phyloP scores from a whole-genome alignment of 441 rosid species.

The Melastoma candidum region DNA sequence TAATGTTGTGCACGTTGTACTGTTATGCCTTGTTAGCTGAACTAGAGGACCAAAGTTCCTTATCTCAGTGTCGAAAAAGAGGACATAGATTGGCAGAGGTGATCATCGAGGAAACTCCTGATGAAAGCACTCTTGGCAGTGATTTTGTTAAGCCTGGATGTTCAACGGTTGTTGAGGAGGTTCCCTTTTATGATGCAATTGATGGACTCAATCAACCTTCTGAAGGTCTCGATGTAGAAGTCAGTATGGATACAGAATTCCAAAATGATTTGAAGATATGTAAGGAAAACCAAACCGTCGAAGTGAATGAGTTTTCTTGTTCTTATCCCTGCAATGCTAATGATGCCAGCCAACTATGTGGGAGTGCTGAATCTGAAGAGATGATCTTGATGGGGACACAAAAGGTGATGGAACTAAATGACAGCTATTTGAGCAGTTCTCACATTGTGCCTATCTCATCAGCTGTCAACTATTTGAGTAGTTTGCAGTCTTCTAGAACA shows the following conservation, averaged over 20 bases:
- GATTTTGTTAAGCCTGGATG: slow-evolving; percentile 3
- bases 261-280: slow-evolving; percentile 13
- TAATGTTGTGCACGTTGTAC: neutral
- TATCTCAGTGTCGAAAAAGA: slow-evolving; percentile 3
- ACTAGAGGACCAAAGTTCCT: slow-evolving; percentile 21
- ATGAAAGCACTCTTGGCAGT: slow-evolving; percentile 1
- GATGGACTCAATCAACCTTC: slow-evolving; percentile 17
- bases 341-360: slow-evolving; percentile 7
- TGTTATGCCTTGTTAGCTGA: slow-evolving; percentile 25
- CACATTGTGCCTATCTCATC: slow-evolving; percentile 7
- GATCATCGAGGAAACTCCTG: slow-evolving; percentile 6
- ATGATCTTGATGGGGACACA: slow-evolving; percentile 17
- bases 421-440: slow-evolving; percentile 11
- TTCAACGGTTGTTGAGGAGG: slow-evolving; percentile 17
- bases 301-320: slow-evolving; percentile 9
- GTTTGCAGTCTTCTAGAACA: too few species aligned
- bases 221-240: slow-evolving; percentile 29
- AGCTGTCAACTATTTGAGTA: too few species aligned
- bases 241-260: slow-evolving; percentile 28
- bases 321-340: slow-evolving; percentile 9
- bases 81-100: slow-evolving; percentile 13
- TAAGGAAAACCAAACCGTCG: slow-evolving; percentile 11
- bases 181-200: slow-evolving; percentile 11
- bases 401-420: slow-evolving; percentile 1
- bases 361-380: slow-evolving; percentile 15